Percentiles rank a stretch among this genome's conserved stretches.
These are phyloP conservation scores for Aspergillus sp. DNA, from an alignment of 2,329 filamentous ascomycete species.

Conservation along the genomic window DNA sequence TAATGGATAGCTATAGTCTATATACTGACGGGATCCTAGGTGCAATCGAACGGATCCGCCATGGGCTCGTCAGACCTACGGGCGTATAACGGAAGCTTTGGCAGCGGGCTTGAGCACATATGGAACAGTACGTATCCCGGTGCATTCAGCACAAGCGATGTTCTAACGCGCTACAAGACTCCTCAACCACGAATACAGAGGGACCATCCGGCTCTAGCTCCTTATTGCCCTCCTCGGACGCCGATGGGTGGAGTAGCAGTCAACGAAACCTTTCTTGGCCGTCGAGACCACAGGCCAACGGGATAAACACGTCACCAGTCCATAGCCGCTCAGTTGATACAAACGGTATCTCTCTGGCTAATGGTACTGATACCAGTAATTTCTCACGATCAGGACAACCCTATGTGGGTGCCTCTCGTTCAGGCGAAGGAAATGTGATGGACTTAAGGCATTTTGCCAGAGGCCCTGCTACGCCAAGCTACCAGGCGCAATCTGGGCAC, in stretches of 20 bases:
- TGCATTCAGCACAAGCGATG: background rate
- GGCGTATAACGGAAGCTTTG: constrained; percentile 45
- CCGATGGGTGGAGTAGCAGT: constrained; percentile 62
- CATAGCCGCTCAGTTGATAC: constrained; percentile 57
- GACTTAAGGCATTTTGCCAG: constrained; percentile 40
- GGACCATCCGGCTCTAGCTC: constrained; percentile 71
- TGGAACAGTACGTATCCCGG: background rate
- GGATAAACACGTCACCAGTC: constrained; percentile 62
- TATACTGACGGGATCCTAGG: constrained; percentile 28
- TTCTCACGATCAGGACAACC: constrained; percentile 49
- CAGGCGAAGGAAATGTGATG: constrained; percentile 39
- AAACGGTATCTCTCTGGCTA: constrained; percentile 43
- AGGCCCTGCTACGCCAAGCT: constrained; percentile 37
- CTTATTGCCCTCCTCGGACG: constrained; percentile 70
- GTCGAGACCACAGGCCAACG: constrained; percentile 50
- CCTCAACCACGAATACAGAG: constrained; percentile 41
- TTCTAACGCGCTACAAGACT: constrained; percentile 29
- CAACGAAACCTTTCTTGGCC: constrained; percentile 64
- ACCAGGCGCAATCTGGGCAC: constrained; percentile 37
- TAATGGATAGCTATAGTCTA: background rate
- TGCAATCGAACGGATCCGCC: constrained; percentile 41
- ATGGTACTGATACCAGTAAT: constrained; percentile 52
- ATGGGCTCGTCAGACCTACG: constrained; percentile 46
- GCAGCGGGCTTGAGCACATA: constrained; percentile 42
- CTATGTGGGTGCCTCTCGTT: constrained; percentile 42